Evolutionary conservation across 176 grass and related monocot species (phyloP), one percentile per base, ranked within the genome.

Genomic region (Dactylis glomerata): DNA sequence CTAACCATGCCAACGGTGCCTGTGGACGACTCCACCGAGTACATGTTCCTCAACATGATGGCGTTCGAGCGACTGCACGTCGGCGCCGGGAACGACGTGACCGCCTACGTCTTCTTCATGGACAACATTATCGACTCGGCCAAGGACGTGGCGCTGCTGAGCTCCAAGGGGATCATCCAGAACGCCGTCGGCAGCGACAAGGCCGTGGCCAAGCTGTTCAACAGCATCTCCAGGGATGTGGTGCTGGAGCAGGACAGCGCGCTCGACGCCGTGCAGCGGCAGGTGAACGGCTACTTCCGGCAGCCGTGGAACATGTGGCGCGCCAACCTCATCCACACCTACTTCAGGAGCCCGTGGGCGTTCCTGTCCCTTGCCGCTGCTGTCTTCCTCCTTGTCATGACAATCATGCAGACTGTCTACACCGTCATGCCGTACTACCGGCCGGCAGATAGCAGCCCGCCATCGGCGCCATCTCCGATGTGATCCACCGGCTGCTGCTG

Each of bases 21-120:
- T 5, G 95, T 94, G 3, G 95, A 97, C 83, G 95, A 97, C 71
- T 54, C 88, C 24, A 94, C 95, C 44, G 92, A 94, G 88, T 97
- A 86, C 88, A 87, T 92, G 88, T 87, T 94, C 83, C 90, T 97
- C 24, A 94, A 97, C 86, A 83, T 97, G 73, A 97, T 92, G 95
- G 95, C 95, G 36, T 97, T 97, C 75, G 92, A 97, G 88, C 86
- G 95, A 17, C 90, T 97, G 32, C 90, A 97, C 73, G 84, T 87
- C 7, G 88, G 86, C 30, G 90, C 90, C 5, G 95, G 95, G 11
- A 94, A 89, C 83, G 90, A 97, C 78, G 84, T 97, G 8, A 97
- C 95, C 1, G 89, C 95, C 0, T 97, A 94, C 63, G 84, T 97
- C 16, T 73, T 73, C 69, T 73, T 73, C 69, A 73, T 73, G 69